These are phyloP conservation scores for Chionographis japonica DNA, from an alignment of 106 monocot species.

Conservation along the genomic window DNA sequence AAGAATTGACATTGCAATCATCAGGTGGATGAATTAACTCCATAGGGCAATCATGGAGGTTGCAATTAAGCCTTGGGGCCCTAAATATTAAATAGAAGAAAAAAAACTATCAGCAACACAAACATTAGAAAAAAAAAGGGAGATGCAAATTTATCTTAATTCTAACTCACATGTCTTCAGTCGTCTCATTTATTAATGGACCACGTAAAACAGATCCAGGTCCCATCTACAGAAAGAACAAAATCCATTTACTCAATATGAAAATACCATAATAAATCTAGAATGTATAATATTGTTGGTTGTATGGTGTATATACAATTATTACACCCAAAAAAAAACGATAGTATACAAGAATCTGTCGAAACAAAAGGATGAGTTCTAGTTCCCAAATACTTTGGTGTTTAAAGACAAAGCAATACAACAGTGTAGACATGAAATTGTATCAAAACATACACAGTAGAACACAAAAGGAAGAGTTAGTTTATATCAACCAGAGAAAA, in stretches of 20 bases:
- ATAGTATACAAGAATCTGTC: no score
- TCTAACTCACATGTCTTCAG: conserved; percentile 72
- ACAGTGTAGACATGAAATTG: no score
- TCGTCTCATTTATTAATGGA: conserved; percentile 65
- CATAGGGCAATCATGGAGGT: conserved; percentile 60
- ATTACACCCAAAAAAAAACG: no score
- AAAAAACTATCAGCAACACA: background rate
- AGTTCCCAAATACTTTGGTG: no score
- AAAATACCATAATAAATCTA: background rate
- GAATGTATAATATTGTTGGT: no score
- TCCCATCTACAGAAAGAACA: conserved; percentile 66
- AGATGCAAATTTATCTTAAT: background rate
- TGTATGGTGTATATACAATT: no score
- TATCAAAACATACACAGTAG: no score
- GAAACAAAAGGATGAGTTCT: no score
- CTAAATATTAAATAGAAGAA: conserved; percentile 25
- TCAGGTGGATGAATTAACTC: conserved; percentile 95
- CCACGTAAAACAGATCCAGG: conserved; percentile 88
- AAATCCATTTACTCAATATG: background rate
- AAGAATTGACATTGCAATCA: conserved; percentile 96
- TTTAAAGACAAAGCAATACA: no score
- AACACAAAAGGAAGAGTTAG: no score
- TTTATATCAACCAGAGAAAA: background rate
- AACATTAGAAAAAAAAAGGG: conserved; percentile 1
- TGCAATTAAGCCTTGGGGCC: conserved; percentile 85